A percentile compares a stretch with the other conserved stretches of the same genome.
Evolutionary conservation across 1,139 yeast genomes (phyloP).

Genomic region (Nakaseomyces bracarensis): DNA sequence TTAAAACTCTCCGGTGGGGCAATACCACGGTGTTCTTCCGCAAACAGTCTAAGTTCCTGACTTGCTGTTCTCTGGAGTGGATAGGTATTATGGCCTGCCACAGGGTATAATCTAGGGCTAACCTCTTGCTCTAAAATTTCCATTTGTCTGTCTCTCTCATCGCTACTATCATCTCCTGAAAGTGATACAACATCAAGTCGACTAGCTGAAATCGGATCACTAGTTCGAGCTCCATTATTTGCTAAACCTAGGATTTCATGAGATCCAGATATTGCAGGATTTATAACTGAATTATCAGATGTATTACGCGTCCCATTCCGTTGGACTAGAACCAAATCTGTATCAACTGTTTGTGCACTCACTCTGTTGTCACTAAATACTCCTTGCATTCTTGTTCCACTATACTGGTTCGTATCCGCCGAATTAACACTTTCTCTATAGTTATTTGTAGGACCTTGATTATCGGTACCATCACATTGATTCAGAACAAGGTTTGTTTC

Average conservation of each 20-base stretch:
- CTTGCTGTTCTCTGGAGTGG: conserved; percentile 1
- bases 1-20: not conserved
- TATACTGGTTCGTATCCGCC: no score
- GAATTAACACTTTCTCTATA: not conserved
- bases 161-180: not conserved
- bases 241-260: not conserved
- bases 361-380: no score
- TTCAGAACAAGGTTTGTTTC: not conserved
- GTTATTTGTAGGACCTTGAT: no score
- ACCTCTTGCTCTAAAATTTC: not conserved
- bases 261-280: not conserved
- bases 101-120: conserved; percentile 1
- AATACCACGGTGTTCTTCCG: conserved; percentile 1
- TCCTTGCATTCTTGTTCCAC: no score
- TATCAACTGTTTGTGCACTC: not conserved
- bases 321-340: not conserved
- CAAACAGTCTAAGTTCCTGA: not conserved
- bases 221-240: not conserved
- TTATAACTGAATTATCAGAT: not conserved
- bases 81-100: not conserved
- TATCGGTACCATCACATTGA: not conserved
- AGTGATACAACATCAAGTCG: not conserved
- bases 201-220: not conserved
- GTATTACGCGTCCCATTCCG: not conserved
- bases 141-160: not conserved